These are phyloP conservation scores for Zelonia costaricensis DNA, from an alignment of 208 protist species.

Conservation along the genomic window DNA sequence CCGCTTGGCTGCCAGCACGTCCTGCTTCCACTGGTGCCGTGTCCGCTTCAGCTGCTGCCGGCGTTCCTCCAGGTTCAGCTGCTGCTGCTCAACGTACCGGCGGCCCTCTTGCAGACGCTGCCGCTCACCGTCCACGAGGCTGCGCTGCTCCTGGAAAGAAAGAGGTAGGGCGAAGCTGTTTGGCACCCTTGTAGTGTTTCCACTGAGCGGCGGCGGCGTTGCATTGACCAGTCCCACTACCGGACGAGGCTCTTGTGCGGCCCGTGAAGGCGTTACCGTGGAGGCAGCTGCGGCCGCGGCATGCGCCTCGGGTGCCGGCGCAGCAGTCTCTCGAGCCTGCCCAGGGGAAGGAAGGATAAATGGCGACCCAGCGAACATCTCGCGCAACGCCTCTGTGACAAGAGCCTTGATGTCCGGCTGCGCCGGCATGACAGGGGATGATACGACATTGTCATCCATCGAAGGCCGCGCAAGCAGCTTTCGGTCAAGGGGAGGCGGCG, in stretches of 20 bases:
- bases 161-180: constrained; percentile 15
- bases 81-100: constrained; percentile 58
- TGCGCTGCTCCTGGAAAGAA: constrained; percentile 45
- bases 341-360: constrained; percentile 55
- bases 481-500: constrained; percentile 29
- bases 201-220: constrained; percentile 2
- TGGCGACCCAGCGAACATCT: constrained; percentile 63
- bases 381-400: constrained; percentile 65
- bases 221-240: neutral
- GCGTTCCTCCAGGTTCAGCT: constrained; percentile 60
- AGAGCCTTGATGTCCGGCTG: constrained; percentile 51
- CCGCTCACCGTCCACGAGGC: constrained; percentile 53
- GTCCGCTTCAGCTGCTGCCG: constrained; percentile 53
- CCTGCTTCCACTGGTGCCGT: constrained; percentile 79
- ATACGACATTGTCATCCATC: neutral
- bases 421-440: constrained; percentile 1
- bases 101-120: constrained; percentile 49
- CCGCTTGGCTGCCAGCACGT: constrained; percentile 70
- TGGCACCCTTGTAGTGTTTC: constrained; percentile 1
- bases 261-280: constrained; percentile 1
- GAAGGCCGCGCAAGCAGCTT: constrained; percentile 15
- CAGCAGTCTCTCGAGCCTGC: constrained; percentile 3
- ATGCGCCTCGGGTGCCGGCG: constrained; percentile 8
- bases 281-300: constrained; percentile 6
- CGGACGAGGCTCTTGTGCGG: constrained; percentile 2